Evolutionary conservation across 2,329 filamentous ascomycete genomes (phyloP), one percentile per base, ranked within the genome.

Genomic region (Immersiporthe knoxdaviesiana): DNA sequence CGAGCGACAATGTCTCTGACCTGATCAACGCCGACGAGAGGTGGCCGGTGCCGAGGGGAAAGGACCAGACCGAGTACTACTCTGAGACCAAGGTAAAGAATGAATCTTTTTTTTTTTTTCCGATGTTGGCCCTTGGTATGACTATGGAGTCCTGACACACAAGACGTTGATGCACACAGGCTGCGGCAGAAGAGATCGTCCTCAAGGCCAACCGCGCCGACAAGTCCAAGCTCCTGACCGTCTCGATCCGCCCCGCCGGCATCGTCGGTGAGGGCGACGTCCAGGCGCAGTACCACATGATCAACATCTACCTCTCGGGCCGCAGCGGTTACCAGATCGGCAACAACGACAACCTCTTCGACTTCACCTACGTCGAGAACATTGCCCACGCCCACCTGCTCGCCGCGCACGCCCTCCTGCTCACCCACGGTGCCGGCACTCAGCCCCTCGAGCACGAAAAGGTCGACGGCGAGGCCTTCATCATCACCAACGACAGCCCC

Each of bases 231-330:
- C 88, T 97, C 79, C 84, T 92, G 12, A 97, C 94, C n/a, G 88
- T 88, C 76, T 85, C 94, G 39, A 87, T 98, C 72, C 92, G 96
- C 21, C 93, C 94, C 8, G 91, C 93, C 16, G 93, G 93, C 73
- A 97, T 98, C 79, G 93, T 97, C 76, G 95, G 95, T 75, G 93
- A 96, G 77, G 92, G 92, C 75, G 96, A 99, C 81, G 88, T 88
- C 66, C 91, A 94, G 77, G 81, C 90, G 18, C 88, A 95, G 44
- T 88, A 90, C 72, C 88, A 91, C 74, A 87, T 97, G 72, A 84
- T 97, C 75, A 87, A 89, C 72, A 88, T 92, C 74, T 91, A 91
- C 77, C 84, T 85, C 70, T 85, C 88, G 71, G 84, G 87, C 75
- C 90, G 92, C 72, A 91, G 93, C 50, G 87, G 87, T 72, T 88